A percentile compares a stretch with the other conserved stretches of the same genome.
Conservation (phyloP, 164 flowering plant species). For the Macadamia integrifolia region DNA sequence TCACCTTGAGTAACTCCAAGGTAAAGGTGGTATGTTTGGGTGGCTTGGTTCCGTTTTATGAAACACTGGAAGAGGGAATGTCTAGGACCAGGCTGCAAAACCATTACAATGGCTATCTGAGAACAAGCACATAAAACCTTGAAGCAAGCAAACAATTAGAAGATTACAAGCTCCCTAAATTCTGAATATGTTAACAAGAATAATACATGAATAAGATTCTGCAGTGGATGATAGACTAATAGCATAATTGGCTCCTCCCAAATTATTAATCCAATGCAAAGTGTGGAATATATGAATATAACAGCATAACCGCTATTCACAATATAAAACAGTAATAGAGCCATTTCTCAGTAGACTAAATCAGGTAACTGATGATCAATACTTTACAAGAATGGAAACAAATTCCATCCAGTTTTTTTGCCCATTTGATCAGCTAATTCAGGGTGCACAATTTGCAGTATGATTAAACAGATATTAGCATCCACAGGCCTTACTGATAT, state of each 20-base stretch:
- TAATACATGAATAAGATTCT: not conserved
- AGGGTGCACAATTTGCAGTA: not conserved
- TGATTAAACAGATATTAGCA: not conserved
- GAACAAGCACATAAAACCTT: slow-evolving; percentile 1
- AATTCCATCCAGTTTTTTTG: too few species aligned
- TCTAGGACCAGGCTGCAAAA: slow-evolving; percentile 86
- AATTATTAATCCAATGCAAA: too few species aligned
- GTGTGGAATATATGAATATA: too few species aligned
- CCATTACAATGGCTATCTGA: not conserved
- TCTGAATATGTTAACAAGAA: not conserved
- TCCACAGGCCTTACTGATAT: not conserved
- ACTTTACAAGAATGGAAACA: too few species aligned
- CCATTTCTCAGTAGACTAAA: not conserved
- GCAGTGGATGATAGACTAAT: too few species aligned
- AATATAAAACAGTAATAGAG: not conserved
- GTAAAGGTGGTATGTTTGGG: slow-evolving; percentile 66
- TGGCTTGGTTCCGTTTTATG: slow-evolving; percentile 60
- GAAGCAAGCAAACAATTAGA: slow-evolving; percentile 2
- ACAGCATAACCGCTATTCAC: not conserved
- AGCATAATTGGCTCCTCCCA: too few species aligned
- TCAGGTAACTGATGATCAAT: not conserved
- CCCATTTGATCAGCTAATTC: too few species aligned
- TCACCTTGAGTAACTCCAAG: slow-evolving; percentile 67
- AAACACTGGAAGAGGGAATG: slow-evolving; percentile 70
- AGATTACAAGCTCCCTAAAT: too few species aligned